These are phyloP conservation scores for Allomyces macrogynus DNA, from an alignment of 192 early-diverging fungal genomes.

Conservation along the genomic window DNA sequence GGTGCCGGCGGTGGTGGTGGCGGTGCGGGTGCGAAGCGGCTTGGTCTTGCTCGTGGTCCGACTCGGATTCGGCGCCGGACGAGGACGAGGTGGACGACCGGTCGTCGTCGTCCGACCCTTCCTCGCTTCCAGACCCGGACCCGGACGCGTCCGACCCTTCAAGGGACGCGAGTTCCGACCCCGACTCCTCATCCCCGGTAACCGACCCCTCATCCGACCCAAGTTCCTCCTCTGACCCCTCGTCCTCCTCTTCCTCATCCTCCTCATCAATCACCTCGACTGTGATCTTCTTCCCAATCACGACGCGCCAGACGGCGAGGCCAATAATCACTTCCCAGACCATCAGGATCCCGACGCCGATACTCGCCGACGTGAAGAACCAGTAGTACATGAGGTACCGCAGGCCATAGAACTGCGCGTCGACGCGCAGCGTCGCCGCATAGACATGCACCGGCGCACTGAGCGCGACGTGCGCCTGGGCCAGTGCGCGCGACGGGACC, in stretches of 20 bases:
- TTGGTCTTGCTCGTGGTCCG: too few relatives aligned
- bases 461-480: neutral
- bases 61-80: too few relatives aligned
- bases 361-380: neutral
- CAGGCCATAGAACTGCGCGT: neutral
- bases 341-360: neutral
- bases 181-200: too few relatives aligned
- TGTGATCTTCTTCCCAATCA: neutral
- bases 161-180: too few relatives aligned
- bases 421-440: neutral
- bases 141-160: too few relatives aligned
- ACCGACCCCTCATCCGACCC: too few relatives aligned
- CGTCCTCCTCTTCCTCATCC: neutral
- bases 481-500: neutral
- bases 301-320: neutral
- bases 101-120: too few relatives aligned
- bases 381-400: neutral
- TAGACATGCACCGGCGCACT: neutral
- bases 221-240: neutral
- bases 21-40: too few relatives aligned
- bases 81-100: too few relatives aligned
- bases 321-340: neutral
- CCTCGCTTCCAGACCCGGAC: too few relatives aligned
- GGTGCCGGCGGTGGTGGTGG: too few relatives aligned
- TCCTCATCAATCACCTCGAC: neutral